Base-by-base conservation (phyloP, 352 stramenopile species). In the Hyaloperonospora arabidopsidis region DNA sequence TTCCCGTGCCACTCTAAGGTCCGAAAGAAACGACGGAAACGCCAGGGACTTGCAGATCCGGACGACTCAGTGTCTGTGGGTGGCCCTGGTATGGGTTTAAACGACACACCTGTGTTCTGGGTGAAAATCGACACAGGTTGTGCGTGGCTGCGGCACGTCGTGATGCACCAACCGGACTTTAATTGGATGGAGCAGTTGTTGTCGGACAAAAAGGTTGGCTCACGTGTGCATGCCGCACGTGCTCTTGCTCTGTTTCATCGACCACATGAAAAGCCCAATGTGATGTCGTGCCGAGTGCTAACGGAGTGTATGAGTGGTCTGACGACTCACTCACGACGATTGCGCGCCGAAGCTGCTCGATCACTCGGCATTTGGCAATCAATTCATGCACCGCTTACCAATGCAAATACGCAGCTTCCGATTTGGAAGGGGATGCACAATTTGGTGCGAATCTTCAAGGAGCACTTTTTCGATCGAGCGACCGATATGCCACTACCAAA, bases 381-480 rank as follows among this genome's bases (percentile, higher is more conserved):
- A 21, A 88, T 93, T 45, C 83, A 93, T 50, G 83, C 83, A 2
- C 80, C 80, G 15, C 59, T 89, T 1, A 93, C 83, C 10, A 90
- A 89, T 36, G 83, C 80, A 1, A 89, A 86, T 57, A 91, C 80
- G 14, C 68, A 84, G 38, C 61, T 91, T 0, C 79, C 83, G 1
- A 89, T 89, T 44, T 93, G 83, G 83, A 90, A 90, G 54, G 83
- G 62, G 2, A 90, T 91, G 80, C 79, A 89, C 63, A 90, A 91
- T 49, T 64, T 93, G 14, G 79, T 91, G 32, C 83, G 83, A n/a
- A 91, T 90, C 49, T 93, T 93, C 60, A 93, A 93, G 50, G 83
- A 93, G 53, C 83, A 93, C 32, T 93, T 93, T 52, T 93, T 90
- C 44, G 81, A 93, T 39, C 71, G 80, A 1, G 57, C 47, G 5